Conservation (phyloP, 1,139 yeast genomes). For the Zygosaccharomyces sapae region DNA sequence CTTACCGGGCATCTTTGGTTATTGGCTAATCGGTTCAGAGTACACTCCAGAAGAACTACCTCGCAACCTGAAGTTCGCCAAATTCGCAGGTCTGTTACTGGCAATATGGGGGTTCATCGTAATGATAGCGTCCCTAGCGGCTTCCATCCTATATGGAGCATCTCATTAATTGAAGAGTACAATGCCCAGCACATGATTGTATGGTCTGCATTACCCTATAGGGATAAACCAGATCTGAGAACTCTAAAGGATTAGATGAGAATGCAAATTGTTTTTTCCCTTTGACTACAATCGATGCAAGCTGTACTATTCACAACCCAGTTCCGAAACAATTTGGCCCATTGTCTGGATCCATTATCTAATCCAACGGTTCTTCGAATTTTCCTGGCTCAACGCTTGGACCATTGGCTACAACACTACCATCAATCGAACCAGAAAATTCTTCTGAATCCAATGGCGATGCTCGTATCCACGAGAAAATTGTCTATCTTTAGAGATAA, state of each 20-base stretch:
- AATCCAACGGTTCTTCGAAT: no score
- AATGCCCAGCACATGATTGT: not conserved
- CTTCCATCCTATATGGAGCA: conserved; percentile 65
- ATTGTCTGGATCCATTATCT: no score
- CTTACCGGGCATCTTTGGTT: conserved; percentile 88
- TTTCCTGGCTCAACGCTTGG: no score
- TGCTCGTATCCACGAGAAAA: no score
- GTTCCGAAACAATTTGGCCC: no score
- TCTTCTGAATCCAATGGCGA: not conserved
- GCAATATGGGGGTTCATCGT: conserved; percentile 73
- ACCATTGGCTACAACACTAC: no score
- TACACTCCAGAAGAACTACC: conserved; percentile 38
- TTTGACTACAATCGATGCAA: no score
- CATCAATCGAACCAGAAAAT: no score
- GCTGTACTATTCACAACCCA: no score
- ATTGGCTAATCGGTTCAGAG: conserved; percentile 54
- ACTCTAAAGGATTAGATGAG: no score
- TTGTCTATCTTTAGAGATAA: no score
- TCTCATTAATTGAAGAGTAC: conserved; percentile 35
- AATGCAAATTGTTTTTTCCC: no score
- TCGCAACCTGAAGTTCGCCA: conserved; percentile 43
- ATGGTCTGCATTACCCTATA: not conserved
- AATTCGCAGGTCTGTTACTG: conserved; percentile 57
- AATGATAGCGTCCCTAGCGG: conserved; percentile 72
- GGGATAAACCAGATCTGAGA: conserved; percentile 1